Evolutionary conservation across 2,329 filamentous ascomycete species (phyloP).

Genomic region (Septoria linicola): DNA sequence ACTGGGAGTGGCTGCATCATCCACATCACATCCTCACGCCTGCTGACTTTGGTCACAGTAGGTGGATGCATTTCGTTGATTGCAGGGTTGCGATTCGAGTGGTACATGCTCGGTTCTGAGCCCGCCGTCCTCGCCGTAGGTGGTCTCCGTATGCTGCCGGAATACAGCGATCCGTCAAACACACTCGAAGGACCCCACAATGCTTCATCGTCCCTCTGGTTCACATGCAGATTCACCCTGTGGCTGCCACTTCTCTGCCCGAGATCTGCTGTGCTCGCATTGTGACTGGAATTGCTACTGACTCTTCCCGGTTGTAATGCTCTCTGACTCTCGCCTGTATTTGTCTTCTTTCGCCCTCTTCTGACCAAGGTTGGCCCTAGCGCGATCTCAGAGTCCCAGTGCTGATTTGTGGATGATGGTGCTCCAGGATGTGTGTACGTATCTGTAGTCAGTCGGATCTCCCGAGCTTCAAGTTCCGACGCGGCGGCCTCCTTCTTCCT

Average conservation of each 20-base stretch:
- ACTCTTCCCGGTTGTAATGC: slow-evolving; percentile 44
- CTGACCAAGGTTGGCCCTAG: slow-evolving; percentile 63
- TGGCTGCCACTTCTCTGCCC: slow-evolving; percentile 35
- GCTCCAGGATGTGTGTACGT: slow-evolving; percentile 71
- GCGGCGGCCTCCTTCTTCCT: slow-evolving; percentile 64
- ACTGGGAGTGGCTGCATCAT: slow-evolving; percentile 92
- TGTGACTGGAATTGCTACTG: slow-evolving; percentile 43
- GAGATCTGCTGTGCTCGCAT: slow-evolving; percentile 29
- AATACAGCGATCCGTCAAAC: slow-evolving; percentile 24
- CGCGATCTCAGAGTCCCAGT: slow-evolving; percentile 83
- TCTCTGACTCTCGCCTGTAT: slow-evolving; percentile 36
- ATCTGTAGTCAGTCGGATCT: slow-evolving; percentile 64
- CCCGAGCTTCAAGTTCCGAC: slow-evolving; percentile 57
- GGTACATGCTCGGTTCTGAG: slow-evolving; percentile 33
- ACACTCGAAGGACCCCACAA: slow-evolving; percentile 64
- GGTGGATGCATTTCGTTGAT: slow-evolving; percentile 67
- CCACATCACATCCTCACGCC: slow-evolving; percentile 69
- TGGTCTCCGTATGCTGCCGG: slow-evolving; percentile 41
- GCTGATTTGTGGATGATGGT: slow-evolving; percentile 82
- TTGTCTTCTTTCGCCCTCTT: slow-evolving; percentile 47
- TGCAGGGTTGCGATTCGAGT: slow-evolving; percentile 51
- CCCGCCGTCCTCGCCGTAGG: slow-evolving; percentile 24
- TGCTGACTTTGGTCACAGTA: slow-evolving; percentile 37
- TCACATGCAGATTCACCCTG: slow-evolving; percentile 74
- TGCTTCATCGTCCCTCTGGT: slow-evolving; percentile 85